Conservation (phyloP, 2,329 filamentous ascomycete genomes). For the Aspergillus pseudoviridinutans region DNA sequence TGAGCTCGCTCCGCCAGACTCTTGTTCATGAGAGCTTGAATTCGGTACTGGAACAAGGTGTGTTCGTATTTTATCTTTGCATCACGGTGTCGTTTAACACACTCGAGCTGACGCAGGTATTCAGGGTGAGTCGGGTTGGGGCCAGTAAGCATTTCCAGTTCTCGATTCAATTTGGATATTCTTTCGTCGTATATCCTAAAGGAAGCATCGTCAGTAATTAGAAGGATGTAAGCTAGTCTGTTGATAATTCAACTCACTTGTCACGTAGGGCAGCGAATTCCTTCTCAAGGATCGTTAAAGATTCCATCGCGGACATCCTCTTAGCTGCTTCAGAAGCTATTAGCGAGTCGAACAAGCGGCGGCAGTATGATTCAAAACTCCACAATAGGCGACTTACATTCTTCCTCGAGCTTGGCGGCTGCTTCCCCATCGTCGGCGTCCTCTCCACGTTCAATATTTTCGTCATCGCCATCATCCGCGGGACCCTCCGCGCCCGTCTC, state of each 20-base stretch:
- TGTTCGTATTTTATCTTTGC: conserved; percentile 75
- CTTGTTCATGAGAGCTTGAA: conserved; percentile 67
- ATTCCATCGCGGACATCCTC: conserved; percentile 75
- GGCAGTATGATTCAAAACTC: not conserved
- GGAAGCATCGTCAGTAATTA: conserved; percentile 10
- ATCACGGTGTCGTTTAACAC: conserved; percentile 75
- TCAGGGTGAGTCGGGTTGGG: conserved; percentile 74
- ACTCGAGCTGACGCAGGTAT: conserved; percentile 84
- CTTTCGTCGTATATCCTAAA: conserved; percentile 81
- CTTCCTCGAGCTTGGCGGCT: conserved; percentile 50
- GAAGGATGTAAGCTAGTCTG: not conserved
- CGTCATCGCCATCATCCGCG: conserved; percentile 48
- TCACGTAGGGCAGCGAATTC: conserved; percentile 82
- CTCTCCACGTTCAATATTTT: conserved; percentile 45
- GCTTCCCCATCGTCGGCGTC: conserved; percentile 44
- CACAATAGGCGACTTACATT: conserved; percentile 38
- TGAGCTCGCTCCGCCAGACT: conserved; percentile 80
- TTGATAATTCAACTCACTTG: conserved; percentile 36
- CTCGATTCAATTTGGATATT: conserved; percentile 71
- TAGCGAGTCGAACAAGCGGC: not conserved
- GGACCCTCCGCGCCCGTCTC: conserved; percentile 42
- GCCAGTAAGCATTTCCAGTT: conserved; percentile 58
- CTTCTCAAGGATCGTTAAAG: conserved; percentile 75
- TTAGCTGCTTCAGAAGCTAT: conserved; percentile 59
- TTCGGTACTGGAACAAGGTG: conserved; percentile 67